Evolutionary conservation across 208 protist genomes (phyloP).

Genomic region (Wallacemonas sp.): DNA sequence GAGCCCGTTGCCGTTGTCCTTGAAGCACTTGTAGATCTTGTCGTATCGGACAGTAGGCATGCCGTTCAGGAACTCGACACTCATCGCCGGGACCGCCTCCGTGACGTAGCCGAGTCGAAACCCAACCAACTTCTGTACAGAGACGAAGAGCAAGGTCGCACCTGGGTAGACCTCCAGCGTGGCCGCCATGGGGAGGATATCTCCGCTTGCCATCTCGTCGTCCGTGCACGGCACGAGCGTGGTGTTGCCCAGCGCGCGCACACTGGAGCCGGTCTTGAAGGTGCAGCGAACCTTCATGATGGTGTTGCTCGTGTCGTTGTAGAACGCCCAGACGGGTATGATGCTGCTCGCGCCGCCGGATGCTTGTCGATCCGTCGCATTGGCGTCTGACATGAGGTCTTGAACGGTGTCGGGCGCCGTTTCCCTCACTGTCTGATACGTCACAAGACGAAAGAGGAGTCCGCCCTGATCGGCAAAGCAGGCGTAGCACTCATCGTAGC

Average conservation of each 20-base stretch:
- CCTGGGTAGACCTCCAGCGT: slow-evolving; percentile 72
- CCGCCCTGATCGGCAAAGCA: slow-evolving; percentile 64
- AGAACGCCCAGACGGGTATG: slow-evolving; percentile 9
- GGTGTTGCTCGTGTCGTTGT: slow-evolving; percentile 11
- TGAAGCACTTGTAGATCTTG: slow-evolving; percentile 77
- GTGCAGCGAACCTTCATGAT: slow-evolving; percentile 12
- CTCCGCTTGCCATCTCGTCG: slow-evolving; percentile 8
- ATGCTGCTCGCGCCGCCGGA: neutral
- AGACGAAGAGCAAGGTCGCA: slow-evolving; percentile 78
- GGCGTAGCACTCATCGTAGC: slow-evolving; percentile 49
- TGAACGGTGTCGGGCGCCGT: slow-evolving; percentile 31
- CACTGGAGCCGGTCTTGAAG: neutral
- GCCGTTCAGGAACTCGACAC: slow-evolving; percentile 61
- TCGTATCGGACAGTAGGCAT: slow-evolving; percentile 57
- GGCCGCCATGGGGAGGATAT: slow-evolving; percentile 34
- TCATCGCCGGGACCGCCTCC: slow-evolving; percentile 42
- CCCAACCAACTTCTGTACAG: slow-evolving; percentile 39
- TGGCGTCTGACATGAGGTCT: neutral
- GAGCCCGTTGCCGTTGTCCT: slow-evolving; percentile 68
- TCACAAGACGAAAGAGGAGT: slow-evolving; percentile 69
- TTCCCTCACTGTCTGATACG: slow-evolving; percentile 24
- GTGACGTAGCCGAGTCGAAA: slow-evolving; percentile 61
- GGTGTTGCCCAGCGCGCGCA: slow-evolving; percentile 2
- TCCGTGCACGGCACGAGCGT: neutral
- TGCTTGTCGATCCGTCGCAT: neutral